A percentile compares a stretch with the other conserved stretches of the same genome.
phyloP scores from a whole-genome alignment of 139 green algal species.

The Spirogloea muscicola region DNA sequence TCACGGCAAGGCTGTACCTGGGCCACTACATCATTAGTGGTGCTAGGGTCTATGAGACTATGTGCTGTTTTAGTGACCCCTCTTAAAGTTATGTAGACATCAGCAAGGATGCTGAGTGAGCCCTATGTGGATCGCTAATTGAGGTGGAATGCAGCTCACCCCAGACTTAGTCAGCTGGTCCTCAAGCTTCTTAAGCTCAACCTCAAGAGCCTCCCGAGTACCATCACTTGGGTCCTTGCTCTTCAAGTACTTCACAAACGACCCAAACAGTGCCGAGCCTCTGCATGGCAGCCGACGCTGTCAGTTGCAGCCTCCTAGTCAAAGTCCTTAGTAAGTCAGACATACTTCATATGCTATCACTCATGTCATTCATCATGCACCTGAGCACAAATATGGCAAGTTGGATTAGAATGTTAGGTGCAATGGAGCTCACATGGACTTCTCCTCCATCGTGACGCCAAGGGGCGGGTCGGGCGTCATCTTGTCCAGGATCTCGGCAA shows the following conservation, averaged over 20 bases:
- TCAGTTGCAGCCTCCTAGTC: not conserved
- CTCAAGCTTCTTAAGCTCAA: constrained; percentile 19
- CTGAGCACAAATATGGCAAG: too few relatives aligned
- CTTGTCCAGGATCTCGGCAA: constrained; percentile 70
- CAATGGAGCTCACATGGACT: constrained; percentile 61
- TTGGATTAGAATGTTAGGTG: too few relatives aligned
- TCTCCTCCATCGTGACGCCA: constrained; percentile 41
- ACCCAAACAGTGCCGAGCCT: constrained; percentile 62
- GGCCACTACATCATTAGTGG: too few relatives aligned
- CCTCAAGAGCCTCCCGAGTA: constrained; percentile 51
- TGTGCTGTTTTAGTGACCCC: too few relatives aligned
- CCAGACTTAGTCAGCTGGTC: too few relatives aligned
- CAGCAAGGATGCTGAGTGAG: too few relatives aligned
- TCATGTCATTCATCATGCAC: not conserved
- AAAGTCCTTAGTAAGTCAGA: not conserved
- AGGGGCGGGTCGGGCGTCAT: constrained; percentile 61
- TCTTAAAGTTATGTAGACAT: too few relatives aligned
- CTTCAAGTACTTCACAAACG: constrained; percentile 65
- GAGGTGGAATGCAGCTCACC: too few relatives aligned
- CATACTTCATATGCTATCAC: not conserved
- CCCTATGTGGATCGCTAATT: too few relatives aligned
- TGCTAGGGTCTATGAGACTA: too few relatives aligned
- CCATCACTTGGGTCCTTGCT: constrained; percentile 51
- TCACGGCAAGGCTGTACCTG: too few relatives aligned
- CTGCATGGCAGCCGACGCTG: not conserved